A percentile compares a stretch with the other conserved stretches of the same genome.
phyloP scores from a whole-genome alignment of 345 rosid genomes.

The Hibiscus tridactylites region DNA sequence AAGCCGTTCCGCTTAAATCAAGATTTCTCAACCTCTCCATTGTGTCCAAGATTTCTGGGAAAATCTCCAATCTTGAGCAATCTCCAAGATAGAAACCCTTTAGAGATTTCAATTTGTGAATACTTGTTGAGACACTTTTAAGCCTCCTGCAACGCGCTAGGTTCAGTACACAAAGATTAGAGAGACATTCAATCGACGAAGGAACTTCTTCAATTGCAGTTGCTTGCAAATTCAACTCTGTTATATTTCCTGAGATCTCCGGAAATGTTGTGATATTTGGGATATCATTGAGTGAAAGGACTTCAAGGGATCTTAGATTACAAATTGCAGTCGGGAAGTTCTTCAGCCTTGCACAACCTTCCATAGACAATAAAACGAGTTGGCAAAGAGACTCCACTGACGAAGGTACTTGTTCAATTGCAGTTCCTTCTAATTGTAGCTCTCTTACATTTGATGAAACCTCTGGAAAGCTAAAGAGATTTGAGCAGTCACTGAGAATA shows the following conservation, averaged over 20 bases:
- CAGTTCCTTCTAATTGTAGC: conserved; percentile 14
- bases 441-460: conserved; percentile 11
- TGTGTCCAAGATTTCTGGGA: conserved; percentile 18
- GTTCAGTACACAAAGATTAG: conserved; percentile 12
- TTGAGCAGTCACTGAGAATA: conserved; percentile 18
- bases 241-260: not conserved
- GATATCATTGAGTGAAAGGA: not conserved
- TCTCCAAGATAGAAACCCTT: conserved; percentile 6
- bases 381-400: conserved; percentile 6
- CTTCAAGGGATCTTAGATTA: not conserved
- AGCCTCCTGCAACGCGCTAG: conserved; percentile 20
- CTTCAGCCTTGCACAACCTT: not conserved
- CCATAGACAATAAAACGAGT: not conserved
- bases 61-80: conserved; percentile 24
- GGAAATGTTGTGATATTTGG: not conserved
- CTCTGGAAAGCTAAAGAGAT: conserved; percentile 17
- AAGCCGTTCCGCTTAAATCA: conserved; percentile 20
- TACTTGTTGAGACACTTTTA: conserved; percentile 19
- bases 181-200: conserved; percentile 1
- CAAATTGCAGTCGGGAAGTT: not conserved
- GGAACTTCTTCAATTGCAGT: not conserved
- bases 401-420: conserved; percentile 23
- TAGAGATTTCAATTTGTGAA: conserved; percentile 22
- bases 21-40: conserved; percentile 21
- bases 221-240: not conserved